A percentile compares a stretch with the other conserved stretches of the same genome.
phyloP scores from a whole-genome alignment of 148 eudicot genomes.

The Linanthus parryae region DNA sequence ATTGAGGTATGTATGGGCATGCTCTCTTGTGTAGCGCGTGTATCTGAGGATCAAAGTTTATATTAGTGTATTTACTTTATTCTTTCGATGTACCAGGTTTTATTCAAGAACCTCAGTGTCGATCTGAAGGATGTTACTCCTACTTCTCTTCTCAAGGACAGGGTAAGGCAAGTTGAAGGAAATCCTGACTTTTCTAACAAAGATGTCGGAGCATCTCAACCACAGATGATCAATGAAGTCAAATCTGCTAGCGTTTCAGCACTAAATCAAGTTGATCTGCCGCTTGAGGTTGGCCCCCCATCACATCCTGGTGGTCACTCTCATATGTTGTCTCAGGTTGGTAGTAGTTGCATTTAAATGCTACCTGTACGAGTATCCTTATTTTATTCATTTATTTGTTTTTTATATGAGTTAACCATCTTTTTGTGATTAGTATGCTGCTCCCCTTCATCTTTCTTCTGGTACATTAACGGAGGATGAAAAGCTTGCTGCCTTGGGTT shows the following conservation, averaged over 20 bases:
- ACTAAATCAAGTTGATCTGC: conserved; percentile 61
- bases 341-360: too few relatives aligned
- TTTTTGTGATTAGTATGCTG: too few relatives aligned
- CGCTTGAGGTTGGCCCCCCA: conserved; percentile 56
- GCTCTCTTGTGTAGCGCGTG: neutral
- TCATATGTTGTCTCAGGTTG: conserved; percentile 66
- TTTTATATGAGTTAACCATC: too few relatives aligned
- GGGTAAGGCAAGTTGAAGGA: conserved; percentile 69
- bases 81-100: conserved; percentile 45
- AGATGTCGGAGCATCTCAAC: conserved; percentile 56
- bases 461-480: conserved; percentile 65
- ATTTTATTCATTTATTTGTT: too few relatives aligned
- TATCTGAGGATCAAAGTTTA: too few relatives aligned
- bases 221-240: conserved; percentile 39
- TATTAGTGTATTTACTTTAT: neutral
- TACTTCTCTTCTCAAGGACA: conserved; percentile 68
- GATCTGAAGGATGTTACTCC: conserved; percentile 76
- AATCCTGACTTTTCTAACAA: conserved; percentile 96
- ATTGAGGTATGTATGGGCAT: conserved; percentile 56
- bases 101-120: conserved; percentile 80
- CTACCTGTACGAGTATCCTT: too few relatives aligned
- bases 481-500: conserved; percentile 54
- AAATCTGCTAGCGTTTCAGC: conserved; percentile 44
- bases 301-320: conserved; percentile 62
- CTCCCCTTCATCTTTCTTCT: conserved; percentile 42